phyloP scores from a whole-genome alignment of 495 filamentous ascomycete species.

The Thozetella sp. region DNA sequence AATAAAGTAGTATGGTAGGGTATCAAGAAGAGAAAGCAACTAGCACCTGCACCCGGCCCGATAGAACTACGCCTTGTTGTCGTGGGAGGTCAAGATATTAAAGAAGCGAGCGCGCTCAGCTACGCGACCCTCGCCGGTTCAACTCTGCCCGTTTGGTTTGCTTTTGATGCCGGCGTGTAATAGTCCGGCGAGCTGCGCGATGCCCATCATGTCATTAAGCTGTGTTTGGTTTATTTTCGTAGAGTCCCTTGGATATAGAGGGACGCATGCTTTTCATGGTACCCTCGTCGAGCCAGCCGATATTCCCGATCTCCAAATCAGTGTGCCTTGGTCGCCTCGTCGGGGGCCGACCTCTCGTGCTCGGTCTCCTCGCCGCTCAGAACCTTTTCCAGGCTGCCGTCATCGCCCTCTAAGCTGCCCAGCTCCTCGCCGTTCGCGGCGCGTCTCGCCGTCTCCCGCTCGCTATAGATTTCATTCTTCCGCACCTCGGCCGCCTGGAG shows the following conservation, averaged over 20 bases:
- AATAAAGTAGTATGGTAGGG: not conserved
- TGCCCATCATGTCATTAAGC: too few relatives aligned
- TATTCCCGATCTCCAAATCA: too few relatives aligned
- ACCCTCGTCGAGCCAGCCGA: too few relatives aligned
- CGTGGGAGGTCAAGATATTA: too few relatives aligned
- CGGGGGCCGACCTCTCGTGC: not conserved
- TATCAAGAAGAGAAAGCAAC: not conserved
- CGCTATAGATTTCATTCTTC: constrained; percentile 46
- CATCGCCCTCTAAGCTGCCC: constrained; percentile 6
- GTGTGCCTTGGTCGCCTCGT: not conserved
- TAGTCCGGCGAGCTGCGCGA: too few relatives aligned
- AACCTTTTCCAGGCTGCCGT: not conserved
- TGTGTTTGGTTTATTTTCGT: too few relatives aligned
- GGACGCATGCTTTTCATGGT: too few relatives aligned
- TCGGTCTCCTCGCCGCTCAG: not conserved
- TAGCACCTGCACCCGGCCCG: not conserved
- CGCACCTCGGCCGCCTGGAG: constrained; percentile 50
- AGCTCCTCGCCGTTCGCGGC: constrained; percentile 35
- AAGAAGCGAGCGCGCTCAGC: too few relatives aligned
- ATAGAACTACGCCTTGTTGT: not conserved
- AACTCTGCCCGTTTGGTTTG: too few relatives aligned
- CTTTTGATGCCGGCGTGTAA: too few relatives aligned
- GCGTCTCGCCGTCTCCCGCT: constrained; percentile 42
- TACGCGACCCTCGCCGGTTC: too few relatives aligned
- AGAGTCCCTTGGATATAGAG: too few relatives aligned